These are phyloP conservation scores for Pseudogymnoascus pannorum DNA, from an alignment of 2,329 filamentous ascomycete genomes.

Conservation along the genomic window DNA sequence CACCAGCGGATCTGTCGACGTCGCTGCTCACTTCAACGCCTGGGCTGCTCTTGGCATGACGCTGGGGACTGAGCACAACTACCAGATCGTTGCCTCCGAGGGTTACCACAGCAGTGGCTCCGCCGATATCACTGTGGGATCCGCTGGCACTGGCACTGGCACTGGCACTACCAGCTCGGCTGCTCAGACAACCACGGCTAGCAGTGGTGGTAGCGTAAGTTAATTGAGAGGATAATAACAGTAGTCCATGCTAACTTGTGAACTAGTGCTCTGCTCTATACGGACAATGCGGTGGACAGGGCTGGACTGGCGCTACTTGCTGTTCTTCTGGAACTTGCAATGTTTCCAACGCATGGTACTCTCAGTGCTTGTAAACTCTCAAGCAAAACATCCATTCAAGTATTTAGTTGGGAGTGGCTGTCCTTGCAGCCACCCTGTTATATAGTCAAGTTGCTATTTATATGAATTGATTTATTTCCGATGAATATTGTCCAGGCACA, in stretches of 20 bases:
- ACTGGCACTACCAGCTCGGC: neutral
- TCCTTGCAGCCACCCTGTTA: neutral
- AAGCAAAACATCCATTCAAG: neutral
- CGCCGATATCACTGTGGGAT: slow-evolving; percentile 35
- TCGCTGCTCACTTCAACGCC: slow-evolving; percentile 44
- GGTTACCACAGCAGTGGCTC: slow-evolving; percentile 44
- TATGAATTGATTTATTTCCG: neutral
- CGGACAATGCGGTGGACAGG: neutral
- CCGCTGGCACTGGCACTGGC: neutral
- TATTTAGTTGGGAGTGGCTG: neutral
- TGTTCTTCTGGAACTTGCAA: neutral
- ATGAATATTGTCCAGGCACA: too few species aligned
- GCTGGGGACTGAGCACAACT: slow-evolving; percentile 40
- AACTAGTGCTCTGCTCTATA: neutral
- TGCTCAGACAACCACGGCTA: neutral
- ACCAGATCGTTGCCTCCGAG: slow-evolving; percentile 49
- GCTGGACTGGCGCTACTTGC: neutral
- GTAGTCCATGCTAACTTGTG: neutral
- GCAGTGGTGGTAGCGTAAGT: neutral
- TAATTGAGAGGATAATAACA: neutral
- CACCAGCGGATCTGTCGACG: slow-evolving; percentile 42
- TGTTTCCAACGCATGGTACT: neutral
- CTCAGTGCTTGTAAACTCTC: neutral
- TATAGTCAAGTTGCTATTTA: neutral
- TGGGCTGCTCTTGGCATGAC: slow-evolving; percentile 43